phyloP scores from a whole-genome alignment of 2,329 filamentous ascomycete species.

The Daldinia sp. region DNA sequence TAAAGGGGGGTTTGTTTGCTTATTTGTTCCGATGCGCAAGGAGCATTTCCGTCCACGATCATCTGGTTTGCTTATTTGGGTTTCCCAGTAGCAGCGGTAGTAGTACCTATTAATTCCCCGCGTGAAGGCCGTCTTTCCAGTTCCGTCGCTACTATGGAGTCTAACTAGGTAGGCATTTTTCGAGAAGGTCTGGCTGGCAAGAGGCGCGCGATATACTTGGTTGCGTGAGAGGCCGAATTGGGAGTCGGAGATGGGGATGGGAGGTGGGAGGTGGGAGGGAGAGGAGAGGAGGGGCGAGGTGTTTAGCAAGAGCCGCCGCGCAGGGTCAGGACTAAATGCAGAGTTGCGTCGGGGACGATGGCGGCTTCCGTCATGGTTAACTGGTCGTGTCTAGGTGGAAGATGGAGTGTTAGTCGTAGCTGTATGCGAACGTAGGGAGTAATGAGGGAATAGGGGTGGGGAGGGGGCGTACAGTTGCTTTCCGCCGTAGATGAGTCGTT shows the following conservation, averaged over 20 bases:
- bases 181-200: too few relatives aligned
- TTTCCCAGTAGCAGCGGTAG: not conserved
- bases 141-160: too few relatives aligned
- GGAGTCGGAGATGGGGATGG: not conserved
- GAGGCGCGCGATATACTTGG: too few relatives aligned
- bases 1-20: too few relatives aligned
- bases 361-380: slow-evolving; percentile 91
- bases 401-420: not conserved
- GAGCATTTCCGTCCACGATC: not conserved
- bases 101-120: not conserved
- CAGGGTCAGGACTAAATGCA: slow-evolving; percentile 94
- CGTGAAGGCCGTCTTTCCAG: not conserved
- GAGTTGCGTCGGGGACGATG: slow-evolving; percentile 88
- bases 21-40: not conserved
- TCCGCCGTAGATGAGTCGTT: slow-evolving; percentile 93
- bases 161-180: too few relatives aligned
- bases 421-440: not conserved
- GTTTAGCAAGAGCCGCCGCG: slow-evolving; percentile 69
- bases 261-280: not conserved
- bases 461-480: slow-evolving; percentile 84
- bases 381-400: slow-evolving; percentile 79
- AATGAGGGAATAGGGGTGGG: not conserved
- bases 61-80: too few relatives aligned
- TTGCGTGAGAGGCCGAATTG: too few relatives aligned
- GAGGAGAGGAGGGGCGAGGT: not conserved